Evolutionary conservation across 2,329 filamentous ascomycete species (phyloP), one percentile per base, ranked within the genome.

Genomic region (Beauveria asiatica): DNA sequence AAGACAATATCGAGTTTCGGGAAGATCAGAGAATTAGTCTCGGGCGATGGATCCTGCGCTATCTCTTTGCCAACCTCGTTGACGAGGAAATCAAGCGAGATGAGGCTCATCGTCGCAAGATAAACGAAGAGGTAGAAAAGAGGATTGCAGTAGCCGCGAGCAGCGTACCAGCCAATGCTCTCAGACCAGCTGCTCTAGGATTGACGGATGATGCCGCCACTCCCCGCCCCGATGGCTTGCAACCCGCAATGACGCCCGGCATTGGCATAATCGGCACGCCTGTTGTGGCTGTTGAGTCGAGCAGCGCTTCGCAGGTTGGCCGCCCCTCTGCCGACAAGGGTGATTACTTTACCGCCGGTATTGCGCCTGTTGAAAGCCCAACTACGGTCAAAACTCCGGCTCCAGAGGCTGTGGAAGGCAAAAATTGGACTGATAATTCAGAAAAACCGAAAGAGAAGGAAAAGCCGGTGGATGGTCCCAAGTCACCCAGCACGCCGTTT

Each of bases 11-110:
- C 19, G 87, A 92, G 13, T 96, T 96, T 69, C 81, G 88, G 61
- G 93, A 97, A 67, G 94, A 99, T 67, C 93, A 97, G 75, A 85
- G 94, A 76, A 96, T 97, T 72, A 97, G 96, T 69, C 84, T 97
- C 50, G 94, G 94, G 9, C 96, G 96, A 78, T 99, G 94, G 94
- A 85, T 97, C 50, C 76, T 99, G 62, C 85, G 94, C 39, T 96
- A 97, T 72, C 80, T 99, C 0, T 99, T 99, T 75, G 86, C 88
- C 10, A 88, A 89, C 59, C 79, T 97, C 46, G 88, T 99, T 58
- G 89, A 96, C 62, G 92, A 97, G 71, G 90, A 97, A 71, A 89
- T 96, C 65, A 86, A 83, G 64, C 84, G 90, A 57, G 94, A 99
- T 68, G 85, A 89, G 68, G 77, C 75, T 0, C 85, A 89, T 70